Evolutionary conservation across 805 yeast species (phyloP).

Genomic region (Ogataea trehaloabstinens): DNA sequence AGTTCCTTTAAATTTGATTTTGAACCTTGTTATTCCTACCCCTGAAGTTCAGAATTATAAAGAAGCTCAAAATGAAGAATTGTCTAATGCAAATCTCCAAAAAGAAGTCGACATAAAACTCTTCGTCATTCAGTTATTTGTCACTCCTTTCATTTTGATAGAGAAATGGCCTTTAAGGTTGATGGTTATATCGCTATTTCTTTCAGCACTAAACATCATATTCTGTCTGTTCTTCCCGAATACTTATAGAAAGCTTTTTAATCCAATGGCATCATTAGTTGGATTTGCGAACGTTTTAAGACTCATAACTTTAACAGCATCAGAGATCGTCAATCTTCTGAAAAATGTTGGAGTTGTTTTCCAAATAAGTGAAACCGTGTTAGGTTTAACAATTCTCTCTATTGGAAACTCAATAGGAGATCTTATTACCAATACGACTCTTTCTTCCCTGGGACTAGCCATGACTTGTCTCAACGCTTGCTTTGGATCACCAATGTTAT

Average conservation of each 20-base stretch:
- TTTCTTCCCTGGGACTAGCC: constrained; percentile 36
- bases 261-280: constrained; percentile 21
- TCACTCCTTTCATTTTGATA: constrained; percentile 17
- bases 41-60: constrained; percentile 21
- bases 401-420: constrained; percentile 53
- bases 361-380: constrained; percentile 42
- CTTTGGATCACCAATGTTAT: constrained; percentile 51
- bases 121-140: constrained; percentile 29
- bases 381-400: constrained; percentile 49
- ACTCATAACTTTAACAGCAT: constrained; percentile 30
- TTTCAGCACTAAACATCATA: constrained; percentile 3
- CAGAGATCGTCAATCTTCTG: constrained; percentile 30
- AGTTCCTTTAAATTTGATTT: constrained; percentile 24
- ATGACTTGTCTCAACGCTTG: constrained; percentile 51
- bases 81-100: constrained; percentile 6
- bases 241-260: constrained; percentile 17
- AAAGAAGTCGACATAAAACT: constrained; percentile 20
- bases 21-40: constrained; percentile 28
- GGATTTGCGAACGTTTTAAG: constrained; percentile 31
- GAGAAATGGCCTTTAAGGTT: neutral
- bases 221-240: neutral
- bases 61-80: constrained; percentile 7
- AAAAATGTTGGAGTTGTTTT: constrained; percentile 46
- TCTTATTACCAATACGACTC: constrained; percentile 46
- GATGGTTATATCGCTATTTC: constrained; percentile 1